A percentile compares a stretch with the other conserved stretches of the same genome.
These are phyloP conservation scores for Trametes pubescens DNA, from an alignment of 1,284 basidiomycete species.

Conservation along the genomic window DNA sequence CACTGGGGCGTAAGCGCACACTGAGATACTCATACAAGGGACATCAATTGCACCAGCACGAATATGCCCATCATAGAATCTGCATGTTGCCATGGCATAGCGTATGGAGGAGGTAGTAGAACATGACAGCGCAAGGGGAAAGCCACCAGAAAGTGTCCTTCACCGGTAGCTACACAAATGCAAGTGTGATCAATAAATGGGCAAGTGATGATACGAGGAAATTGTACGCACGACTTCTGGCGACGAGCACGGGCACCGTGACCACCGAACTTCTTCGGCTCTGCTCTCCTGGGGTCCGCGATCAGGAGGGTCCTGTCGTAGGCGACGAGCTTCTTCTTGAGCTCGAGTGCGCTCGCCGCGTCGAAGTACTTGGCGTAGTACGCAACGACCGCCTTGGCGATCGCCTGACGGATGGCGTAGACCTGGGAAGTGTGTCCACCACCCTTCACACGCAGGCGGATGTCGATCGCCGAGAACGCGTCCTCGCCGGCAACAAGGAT, in stretches of 20 bases:
- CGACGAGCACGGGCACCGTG: slow-evolving; percentile 94
- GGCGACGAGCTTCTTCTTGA: slow-evolving; percentile 96
- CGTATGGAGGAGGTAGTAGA: slow-evolving; percentile 48
- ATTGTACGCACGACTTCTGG: slow-evolving; percentile 82
- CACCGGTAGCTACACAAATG: slow-evolving; percentile 82
- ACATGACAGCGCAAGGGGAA: slow-evolving; percentile 54
- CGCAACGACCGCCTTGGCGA: slow-evolving; percentile 97
- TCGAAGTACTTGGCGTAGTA: slow-evolving; percentile 99
- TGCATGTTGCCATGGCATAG: slow-evolving; percentile 56
- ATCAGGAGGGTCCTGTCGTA: slow-evolving; percentile 97
- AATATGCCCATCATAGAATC: slow-evolving; percentile 33
- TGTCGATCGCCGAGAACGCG: slow-evolving; percentile 87
- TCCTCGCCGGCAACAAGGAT: slow-evolving; percentile 91
- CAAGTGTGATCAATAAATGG: slow-evolving; percentile 11
- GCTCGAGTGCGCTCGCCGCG: slow-evolving; percentile 94
- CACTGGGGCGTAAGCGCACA: background rate
- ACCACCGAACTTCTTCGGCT: slow-evolving; percentile 99
- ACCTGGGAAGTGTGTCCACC: slow-evolving; percentile 99
- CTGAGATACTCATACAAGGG: slow-evolving; percentile 26
- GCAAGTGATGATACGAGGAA: background rate
- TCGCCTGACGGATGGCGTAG: slow-evolving; percentile 99
- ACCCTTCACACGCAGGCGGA: slow-evolving; percentile 98
- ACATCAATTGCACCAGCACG: slow-evolving; percentile 27
- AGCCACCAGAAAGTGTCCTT: slow-evolving; percentile 50
- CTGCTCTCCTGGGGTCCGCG: slow-evolving; percentile 98